phyloP scores from a whole-genome alignment of 805 yeast species.

The Saturnispora halmiae region DNA sequence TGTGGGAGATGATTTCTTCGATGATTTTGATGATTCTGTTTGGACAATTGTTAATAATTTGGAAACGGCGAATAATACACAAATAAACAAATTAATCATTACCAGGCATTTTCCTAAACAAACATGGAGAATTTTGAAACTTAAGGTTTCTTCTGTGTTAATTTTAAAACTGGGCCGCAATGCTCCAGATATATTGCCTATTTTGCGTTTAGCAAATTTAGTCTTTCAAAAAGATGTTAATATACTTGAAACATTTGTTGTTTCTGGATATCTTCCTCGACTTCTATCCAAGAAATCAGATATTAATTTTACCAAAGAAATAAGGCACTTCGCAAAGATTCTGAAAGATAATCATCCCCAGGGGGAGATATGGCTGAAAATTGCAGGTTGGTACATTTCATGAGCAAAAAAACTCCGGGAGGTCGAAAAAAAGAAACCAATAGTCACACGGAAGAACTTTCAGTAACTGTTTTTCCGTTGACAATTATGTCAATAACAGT shows the following conservation, averaged over 20 bases:
- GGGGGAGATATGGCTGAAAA: conserved; percentile 1
- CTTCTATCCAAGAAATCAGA: too few species aligned
- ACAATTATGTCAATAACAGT: too few species aligned
- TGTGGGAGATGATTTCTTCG: neutral
- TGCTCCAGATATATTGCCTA: neutral
- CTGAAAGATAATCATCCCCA: neutral
- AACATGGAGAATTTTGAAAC: neutral
- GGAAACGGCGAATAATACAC: neutral
- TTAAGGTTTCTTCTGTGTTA: neutral
- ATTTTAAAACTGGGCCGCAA: neutral
- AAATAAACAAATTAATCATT: neutral
- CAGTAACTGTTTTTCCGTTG: too few species aligned
- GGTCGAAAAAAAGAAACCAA: too few species aligned
- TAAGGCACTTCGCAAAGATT: too few species aligned
- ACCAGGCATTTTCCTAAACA: neutral
- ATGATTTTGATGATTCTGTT: neutral
- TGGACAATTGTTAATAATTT: neutral
- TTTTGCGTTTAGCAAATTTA: neutral
- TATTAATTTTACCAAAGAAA: too few species aligned
- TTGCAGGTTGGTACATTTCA: conserved; percentile 2
- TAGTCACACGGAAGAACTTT: too few species aligned
- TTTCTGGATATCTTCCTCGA: conserved; percentile 1
- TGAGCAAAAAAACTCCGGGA: too few species aligned
- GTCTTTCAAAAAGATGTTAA: neutral
- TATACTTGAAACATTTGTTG: neutral